Conservation (phyloP, 2,329 filamentous ascomycete species). For the Apiospora malaysiana region DNA sequence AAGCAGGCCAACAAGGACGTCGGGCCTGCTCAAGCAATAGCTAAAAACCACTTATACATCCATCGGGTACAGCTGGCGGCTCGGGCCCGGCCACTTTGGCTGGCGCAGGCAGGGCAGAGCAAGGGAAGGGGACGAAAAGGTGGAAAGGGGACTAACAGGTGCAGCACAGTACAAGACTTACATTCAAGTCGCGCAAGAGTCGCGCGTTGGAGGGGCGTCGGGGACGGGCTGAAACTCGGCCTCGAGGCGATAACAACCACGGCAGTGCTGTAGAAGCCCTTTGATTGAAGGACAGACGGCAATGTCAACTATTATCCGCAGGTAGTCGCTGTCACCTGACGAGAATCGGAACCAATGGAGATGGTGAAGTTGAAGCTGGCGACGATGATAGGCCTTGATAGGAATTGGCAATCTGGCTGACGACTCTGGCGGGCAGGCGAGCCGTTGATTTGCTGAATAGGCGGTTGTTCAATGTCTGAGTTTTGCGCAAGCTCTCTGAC, state of each 20-base stretch:
- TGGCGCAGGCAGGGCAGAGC: background rate
- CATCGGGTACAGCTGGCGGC: conserved; percentile 18
- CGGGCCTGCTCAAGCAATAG: conserved; percentile 11
- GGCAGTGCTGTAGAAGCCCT: conserved; percentile 28
- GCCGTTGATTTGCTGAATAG: conserved; percentile 58
- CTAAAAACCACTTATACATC: conserved; percentile 2
- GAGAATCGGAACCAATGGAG: conserved; percentile 52
- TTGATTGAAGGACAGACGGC: conserved; percentile 41
- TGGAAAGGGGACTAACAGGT: conserved; percentile 8
- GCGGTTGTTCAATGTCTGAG: conserved; percentile 32
- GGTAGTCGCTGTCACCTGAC: conserved; percentile 59
- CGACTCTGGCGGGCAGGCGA: conserved; percentile 47
- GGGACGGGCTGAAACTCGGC: conserved; percentile 3
- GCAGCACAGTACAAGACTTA: conserved; percentile 16
- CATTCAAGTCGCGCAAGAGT: background rate
- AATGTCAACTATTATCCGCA: conserved; percentile 49
- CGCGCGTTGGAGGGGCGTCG: background rate
- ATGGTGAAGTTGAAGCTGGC: conserved; percentile 46
- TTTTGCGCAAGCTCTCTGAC: conserved; percentile 41
- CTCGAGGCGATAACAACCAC: conserved; percentile 23
- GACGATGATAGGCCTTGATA: conserved; percentile 59
- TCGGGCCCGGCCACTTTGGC: conserved; percentile 5
- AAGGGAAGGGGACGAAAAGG: background rate
- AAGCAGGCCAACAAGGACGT: conserved; percentile 11
- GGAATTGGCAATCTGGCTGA: conserved; percentile 42